Evolutionary conservation across 2,329 filamentous ascomycete species (phyloP), one percentile per base, ranked within the genome.

Genomic region (Helicocarpus griseus): DNA sequence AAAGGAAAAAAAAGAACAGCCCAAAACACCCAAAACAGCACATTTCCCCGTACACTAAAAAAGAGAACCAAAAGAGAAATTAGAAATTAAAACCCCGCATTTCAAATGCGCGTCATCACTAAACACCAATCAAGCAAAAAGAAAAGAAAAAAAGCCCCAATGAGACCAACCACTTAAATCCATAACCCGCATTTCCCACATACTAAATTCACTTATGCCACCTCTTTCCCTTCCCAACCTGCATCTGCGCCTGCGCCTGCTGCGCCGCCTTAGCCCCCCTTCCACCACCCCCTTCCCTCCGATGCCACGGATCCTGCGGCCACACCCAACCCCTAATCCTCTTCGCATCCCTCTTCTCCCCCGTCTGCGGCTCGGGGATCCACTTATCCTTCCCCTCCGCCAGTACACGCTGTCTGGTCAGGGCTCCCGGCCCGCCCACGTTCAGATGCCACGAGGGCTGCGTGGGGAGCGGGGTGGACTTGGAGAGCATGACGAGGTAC

Each of bases 401-500:
- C 9, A 79, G 63, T 55, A 77, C 70, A 45, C 77, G 75, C 61
- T 79, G 75, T 33, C 81, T 69, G 2, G 77, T 81, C 51, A 81
- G 59, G 0, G 76, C 76, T 2, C 76, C 77, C 1, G 79, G 77
- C 3, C 76, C 77, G 7, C 80, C 80, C 21, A 83, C 77, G 49
- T 83, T 80, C 66, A 84, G 73, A 57, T 76, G 74, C 64, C 78
- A 81, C 13, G 76, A 73, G 40, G 69, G 67, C 53, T 83, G 80
- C 3, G 75, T 73, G 1, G 77, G 77, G 35, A 85, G 69, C 1
- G 80, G 77, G 38, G 76, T 73, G 50, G 81, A 76, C 62, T 81
- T 82, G 22, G 81, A 79, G 3, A 84, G 75, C 79, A 84, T 83
- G 52, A 83, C 77, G 14, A 85, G 65, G 59, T 81, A 84, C 70